These are phyloP conservation scores for Carpinus viminea DNA, from an alignment of 306 rosid genomes.

Conservation along the genomic window DNA sequence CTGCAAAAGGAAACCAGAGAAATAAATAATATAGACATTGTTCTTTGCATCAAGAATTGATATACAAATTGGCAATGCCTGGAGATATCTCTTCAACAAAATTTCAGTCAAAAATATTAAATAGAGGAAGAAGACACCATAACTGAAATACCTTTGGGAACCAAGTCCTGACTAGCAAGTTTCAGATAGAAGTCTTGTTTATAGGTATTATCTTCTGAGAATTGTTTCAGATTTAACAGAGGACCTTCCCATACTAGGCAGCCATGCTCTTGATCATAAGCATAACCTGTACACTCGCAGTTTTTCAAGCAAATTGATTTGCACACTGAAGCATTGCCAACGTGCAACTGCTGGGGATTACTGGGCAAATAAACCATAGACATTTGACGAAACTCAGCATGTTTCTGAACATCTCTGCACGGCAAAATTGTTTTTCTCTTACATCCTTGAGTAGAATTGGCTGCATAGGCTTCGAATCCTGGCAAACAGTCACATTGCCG, in stretches of 20 bases:
- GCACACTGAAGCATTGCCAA: neutral
- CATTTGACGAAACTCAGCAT: fast-evolving
- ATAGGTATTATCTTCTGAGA: neutral
- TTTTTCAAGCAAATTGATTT: neutral
- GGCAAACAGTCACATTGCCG: neutral
- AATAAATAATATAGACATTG: neutral
- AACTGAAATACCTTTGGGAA: neutral
- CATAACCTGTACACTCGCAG: conserved; percentile 22
- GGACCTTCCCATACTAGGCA: conserved; percentile 17
- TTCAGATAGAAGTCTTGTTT: conserved; percentile 5
- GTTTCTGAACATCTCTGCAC: neutral
- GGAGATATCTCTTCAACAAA: neutral
- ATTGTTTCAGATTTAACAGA: neutral
- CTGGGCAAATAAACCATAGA: neutral
- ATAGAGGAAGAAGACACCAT: neutral
- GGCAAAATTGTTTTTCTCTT: neutral
- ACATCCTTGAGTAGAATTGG: neutral
- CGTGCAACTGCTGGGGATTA: neutral
- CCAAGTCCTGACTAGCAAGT: conserved; percentile 10
- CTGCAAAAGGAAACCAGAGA: conserved; percentile 3
- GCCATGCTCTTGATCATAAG: neutral
- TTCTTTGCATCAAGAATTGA: neutral
- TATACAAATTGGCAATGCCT: neutral
- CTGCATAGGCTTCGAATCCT: neutral
- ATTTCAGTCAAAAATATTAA: neutral